Evolutionary conservation across 192 early-diverging fungal species (phyloP).

Genomic region (Gryganskiella cystojenkinii): DNA sequence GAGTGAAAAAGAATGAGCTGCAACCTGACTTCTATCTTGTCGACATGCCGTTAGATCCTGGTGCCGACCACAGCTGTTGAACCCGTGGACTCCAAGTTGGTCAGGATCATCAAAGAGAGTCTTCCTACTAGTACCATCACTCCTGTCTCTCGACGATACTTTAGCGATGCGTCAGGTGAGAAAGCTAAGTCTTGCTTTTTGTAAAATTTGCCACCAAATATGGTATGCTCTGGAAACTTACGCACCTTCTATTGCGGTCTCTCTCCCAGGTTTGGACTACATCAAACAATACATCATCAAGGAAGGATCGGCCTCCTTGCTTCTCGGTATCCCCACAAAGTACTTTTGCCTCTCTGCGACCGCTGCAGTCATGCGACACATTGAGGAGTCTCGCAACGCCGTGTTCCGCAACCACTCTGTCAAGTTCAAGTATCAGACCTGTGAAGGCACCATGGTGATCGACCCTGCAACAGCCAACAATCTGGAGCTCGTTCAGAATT

Average conservation of each 20-base stretch:
- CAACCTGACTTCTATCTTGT: not conserved
- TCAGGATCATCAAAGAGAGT: constrained; percentile 56
- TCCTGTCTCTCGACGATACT: constrained; percentile 64
- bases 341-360: constrained; percentile 70
- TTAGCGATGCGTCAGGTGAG: constrained; percentile 63
- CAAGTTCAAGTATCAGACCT: constrained; percentile 65
- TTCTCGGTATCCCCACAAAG: constrained; percentile 60
- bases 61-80: constrained; percentile 62
- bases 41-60: constrained; percentile 50
- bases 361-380: constrained; percentile 63
- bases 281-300: constrained; percentile 59
- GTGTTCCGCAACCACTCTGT: constrained; percentile 63
- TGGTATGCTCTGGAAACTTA: not conserved
- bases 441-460: constrained; percentile 61
- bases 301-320: constrained; percentile 54
- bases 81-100: constrained; percentile 63
- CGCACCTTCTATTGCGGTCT: not conserved
- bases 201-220: constrained; percentile 11
- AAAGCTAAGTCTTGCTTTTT: constrained; percentile 4
- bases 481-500: constrained; percentile 69
- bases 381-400: constrained; percentile 62
- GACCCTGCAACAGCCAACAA: constrained; percentile 70
- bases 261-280: constrained; percentile 37
- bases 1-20: not conserved
- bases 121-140: constrained; percentile 56